phyloP scores from a whole-genome alignment of 768 basidiomycete species.

The Tricholoma bakamatsutake region DNA sequence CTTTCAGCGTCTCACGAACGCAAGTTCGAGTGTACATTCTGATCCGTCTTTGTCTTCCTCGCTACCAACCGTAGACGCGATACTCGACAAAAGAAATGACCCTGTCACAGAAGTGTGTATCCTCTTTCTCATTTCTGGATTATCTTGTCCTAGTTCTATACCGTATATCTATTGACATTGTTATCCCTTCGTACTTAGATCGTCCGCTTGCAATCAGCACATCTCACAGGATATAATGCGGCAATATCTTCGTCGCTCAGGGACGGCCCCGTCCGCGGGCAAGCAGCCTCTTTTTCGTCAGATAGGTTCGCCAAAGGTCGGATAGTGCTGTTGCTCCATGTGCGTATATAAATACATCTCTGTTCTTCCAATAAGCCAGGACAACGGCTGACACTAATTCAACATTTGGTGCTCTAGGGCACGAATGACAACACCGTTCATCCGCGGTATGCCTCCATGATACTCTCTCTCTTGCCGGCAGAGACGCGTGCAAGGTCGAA shows the following conservation, averaged over 20 bases:
- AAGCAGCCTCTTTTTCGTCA: constrained; percentile 45
- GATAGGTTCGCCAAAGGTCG: constrained; percentile 33
- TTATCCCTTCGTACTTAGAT: constrained; percentile 35
- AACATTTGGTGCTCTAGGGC: constrained; percentile 30
- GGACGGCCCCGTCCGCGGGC: constrained; percentile 66
- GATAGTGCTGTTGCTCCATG: constrained; percentile 61
- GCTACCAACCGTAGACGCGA: neutral
- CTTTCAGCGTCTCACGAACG: constrained; percentile 43
- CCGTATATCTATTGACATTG: neutral
- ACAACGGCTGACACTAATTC: neutral
- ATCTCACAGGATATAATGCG: constrained; percentile 67
- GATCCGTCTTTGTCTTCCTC: constrained; percentile 8
- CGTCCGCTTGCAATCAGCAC: constrained; percentile 72
- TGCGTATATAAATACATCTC: constrained; percentile 21
- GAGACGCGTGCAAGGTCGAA: constrained; percentile 28
- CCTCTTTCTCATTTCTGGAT: neutral
- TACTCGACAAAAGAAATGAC: constrained; percentile 18
- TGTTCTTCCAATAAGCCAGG: constrained; percentile 2
- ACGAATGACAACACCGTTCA: constrained; percentile 53
- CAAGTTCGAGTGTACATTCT: constrained; percentile 12
- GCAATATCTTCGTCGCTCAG: constrained; percentile 74
- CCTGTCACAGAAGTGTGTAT: constrained; percentile 39
- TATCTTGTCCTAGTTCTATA: neutral
- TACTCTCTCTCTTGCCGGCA: constrained; percentile 38
- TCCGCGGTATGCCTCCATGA: constrained; percentile 45